Evolutionary conservation across 805 yeast species (phyloP).

Genomic region (Pichia heedii): DNA sequence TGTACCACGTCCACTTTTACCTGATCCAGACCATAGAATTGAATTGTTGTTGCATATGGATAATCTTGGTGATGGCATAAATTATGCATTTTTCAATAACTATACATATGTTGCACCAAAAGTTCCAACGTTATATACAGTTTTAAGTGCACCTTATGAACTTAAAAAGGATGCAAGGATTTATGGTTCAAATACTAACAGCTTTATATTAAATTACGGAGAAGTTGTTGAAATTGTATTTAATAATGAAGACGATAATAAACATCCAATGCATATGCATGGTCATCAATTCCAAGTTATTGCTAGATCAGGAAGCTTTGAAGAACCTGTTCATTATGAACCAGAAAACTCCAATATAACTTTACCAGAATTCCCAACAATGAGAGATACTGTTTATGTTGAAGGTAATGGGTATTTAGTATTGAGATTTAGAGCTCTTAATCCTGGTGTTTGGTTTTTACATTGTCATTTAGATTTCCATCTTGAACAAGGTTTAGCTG

Average conservation of each 20-base stretch:
- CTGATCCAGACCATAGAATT: conserved; percentile 54
- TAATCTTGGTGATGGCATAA: conserved; percentile 63
- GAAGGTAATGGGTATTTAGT: conserved; percentile 62
- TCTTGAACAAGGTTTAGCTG: conserved; percentile 71
- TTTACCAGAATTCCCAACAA: conserved; percentile 50
- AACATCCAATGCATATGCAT: conserved; percentile 94
- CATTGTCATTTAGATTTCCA: conserved; percentile 91
- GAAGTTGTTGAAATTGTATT: conserved; percentile 69
- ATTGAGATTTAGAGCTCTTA: conserved; percentile 66
- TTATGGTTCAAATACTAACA: conserved; percentile 65
- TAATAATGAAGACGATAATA: conserved; percentile 79
- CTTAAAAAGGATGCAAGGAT: conserved; percentile 47
- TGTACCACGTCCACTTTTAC: conserved; percentile 32
- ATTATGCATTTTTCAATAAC: conserved; percentile 69
- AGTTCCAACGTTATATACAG: conserved; percentile 63
- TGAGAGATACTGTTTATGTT: conserved; percentile 65
- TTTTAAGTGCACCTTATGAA: conserved; percentile 46
- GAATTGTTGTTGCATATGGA: conserved; percentile 55
- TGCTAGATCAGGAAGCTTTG: conserved; percentile 52
- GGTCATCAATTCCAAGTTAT: conserved; percentile 83
- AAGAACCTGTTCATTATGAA: conserved; percentile 46
- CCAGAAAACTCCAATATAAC: conserved; percentile 28
- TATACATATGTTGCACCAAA: conserved; percentile 56
- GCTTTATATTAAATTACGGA: conserved; percentile 48
- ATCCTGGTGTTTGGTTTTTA: conserved; percentile 93